Evolutionary conservation across 176 grass and related monocot genomes (phyloP), one percentile per base, ranked within the genome.

Genomic region (Cenchrus americanus): DNA sequence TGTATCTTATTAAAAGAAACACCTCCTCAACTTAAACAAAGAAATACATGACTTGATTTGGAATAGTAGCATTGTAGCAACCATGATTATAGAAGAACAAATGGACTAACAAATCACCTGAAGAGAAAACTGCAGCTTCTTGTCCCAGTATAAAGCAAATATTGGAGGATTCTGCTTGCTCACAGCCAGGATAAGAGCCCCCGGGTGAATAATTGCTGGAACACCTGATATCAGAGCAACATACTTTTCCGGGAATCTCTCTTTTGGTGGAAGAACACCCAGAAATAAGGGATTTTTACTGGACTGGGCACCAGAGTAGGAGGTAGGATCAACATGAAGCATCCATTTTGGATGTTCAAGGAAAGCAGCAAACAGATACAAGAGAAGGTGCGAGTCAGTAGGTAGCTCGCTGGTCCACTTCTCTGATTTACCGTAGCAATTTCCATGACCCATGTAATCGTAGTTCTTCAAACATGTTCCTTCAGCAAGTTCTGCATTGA

Each of bases 281-380:
- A 98, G 89, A 71, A 98, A 98, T 42, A 98, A 93, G 42, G 96
- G 93, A 82, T 98, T 98, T 88, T 98, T 94, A 86, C 89, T 93
- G 69, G 91, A 98, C 48, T 95, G 92, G 27, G 96, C 85, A 82
- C 96, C 91, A 83, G 96, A 95, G 81, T 93, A 98, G 41, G 91
- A 98, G 54, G 89, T 91, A 70, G 92, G 91, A 62, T 98, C 96
- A 69, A 93, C 92, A 88, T 94, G 92, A 75, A 98, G 80, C 96
- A 93, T 98, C 96, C 96, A 98, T 92, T 91, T 88, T 51, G 96
- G 96, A 85, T 98, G 96, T 77, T 98, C 96, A 75, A 98, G 84
- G 73, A 98, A 98, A 91, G 96, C 90, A 23, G 91, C 87, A 88
- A 98, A 95, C 82, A 98, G 82, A 71, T 98, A 98, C 48, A 98